Evolutionary conservation across 768 basidiomycete species (phyloP).

Genomic region (Polyporus arcularius): DNA sequence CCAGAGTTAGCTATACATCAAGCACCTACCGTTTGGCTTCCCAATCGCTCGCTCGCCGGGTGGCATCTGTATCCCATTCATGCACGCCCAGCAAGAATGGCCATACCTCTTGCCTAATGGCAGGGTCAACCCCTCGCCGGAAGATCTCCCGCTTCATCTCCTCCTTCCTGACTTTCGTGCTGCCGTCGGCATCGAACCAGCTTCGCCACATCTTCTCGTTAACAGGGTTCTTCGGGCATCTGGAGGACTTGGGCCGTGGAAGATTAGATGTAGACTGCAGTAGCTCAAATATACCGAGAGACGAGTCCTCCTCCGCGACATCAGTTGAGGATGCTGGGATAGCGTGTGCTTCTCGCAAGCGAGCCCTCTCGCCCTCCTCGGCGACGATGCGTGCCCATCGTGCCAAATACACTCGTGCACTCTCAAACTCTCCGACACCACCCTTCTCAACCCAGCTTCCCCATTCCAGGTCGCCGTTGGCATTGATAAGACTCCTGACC

Average conservation of each 20-base stretch:
- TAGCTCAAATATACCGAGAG: constrained; percentile 86
- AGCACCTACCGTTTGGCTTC: constrained; percentile 54
- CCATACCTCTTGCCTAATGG: constrained; percentile 79
- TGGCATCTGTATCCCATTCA: constrained; percentile 71
- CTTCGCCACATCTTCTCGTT: constrained; percentile 69
- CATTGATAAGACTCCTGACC: constrained; percentile 86
- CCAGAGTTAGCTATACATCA: not conserved
- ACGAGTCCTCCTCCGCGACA: constrained; percentile 63
- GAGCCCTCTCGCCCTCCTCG: constrained; percentile 93
- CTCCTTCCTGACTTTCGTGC: constrained; percentile 61
- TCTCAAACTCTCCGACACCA: constrained; percentile 94
- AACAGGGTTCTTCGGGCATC: constrained; percentile 79
- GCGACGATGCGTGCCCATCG: constrained; percentile 97
- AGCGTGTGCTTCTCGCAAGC: constrained; percentile 76
- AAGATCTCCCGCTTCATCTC: constrained; percentile 82
- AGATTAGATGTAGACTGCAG: constrained; percentile 77
- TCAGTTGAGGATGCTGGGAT: constrained; percentile 54
- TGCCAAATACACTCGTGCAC: constrained; percentile 93
- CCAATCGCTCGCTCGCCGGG: constrained; percentile 64
- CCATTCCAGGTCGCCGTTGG: constrained; percentile 90
- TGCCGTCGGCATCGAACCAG: constrained; percentile 79
- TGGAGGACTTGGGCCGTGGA: constrained; percentile 79
- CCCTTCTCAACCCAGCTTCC: constrained; percentile 92
- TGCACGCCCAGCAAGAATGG: constrained; percentile 86
- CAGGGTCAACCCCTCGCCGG: constrained; percentile 62